Conservation (phyloP, 345 rosid genomes). For the Erysimum cheiranthoides region DNA sequence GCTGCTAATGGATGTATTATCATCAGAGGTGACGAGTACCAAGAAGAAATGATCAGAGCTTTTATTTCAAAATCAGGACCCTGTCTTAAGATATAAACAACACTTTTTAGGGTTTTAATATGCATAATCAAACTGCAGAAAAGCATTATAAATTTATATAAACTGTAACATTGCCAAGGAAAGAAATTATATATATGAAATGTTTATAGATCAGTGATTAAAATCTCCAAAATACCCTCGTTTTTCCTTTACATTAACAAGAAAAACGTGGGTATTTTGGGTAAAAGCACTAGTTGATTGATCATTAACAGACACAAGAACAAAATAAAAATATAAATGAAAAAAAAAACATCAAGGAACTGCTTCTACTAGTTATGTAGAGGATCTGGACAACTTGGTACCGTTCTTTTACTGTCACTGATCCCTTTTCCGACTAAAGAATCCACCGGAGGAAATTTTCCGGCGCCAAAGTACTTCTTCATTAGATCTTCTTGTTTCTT, state of each 20-base stretch:
- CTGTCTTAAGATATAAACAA: constrained; percentile 5
- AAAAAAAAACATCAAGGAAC: constrained; percentile 18
- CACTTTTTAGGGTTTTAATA: background rate
- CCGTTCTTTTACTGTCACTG: constrained; percentile 66
- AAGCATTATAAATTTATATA: background rate
- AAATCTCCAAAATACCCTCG: constrained; percentile 49
- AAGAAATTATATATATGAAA: constrained; percentile 1
- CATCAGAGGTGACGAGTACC: constrained; percentile 36
- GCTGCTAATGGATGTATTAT: constrained; percentile 22
- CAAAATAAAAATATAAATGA: background rate
- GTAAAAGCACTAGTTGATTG: constrained; percentile 36
- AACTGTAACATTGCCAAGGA: background rate
- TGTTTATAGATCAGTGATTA: constrained; percentile 33
- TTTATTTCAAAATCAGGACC: constrained; percentile 3
- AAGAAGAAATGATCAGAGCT: constrained; percentile 22
- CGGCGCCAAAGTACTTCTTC: constrained; percentile 51
- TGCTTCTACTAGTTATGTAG: constrained; percentile 72
- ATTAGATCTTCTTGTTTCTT: constrained; percentile 40
- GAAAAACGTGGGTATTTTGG: constrained; percentile 51
- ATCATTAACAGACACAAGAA: constrained; percentile 11
- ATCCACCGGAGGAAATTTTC: constrained; percentile 44
- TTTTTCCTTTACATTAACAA: constrained; percentile 40
- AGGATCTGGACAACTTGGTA: constrained; percentile 96
- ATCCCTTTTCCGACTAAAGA: constrained; percentile 49
- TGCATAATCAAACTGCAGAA: background rate